Evolutionary conservation across 257 asterid genomes (phyloP).

Genomic region (Przewalskia tangutica): DNA sequence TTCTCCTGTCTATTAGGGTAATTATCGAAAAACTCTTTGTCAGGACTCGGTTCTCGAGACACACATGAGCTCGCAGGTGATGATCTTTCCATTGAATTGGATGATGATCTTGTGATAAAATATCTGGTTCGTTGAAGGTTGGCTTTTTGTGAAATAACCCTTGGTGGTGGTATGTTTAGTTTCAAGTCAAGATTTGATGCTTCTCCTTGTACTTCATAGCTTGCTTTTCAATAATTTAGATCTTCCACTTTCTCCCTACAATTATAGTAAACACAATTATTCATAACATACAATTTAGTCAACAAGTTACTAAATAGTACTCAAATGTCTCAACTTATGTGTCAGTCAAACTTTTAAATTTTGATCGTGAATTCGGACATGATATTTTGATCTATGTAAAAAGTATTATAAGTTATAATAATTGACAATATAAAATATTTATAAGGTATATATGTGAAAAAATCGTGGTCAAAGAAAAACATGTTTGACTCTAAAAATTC

Average conservation of each 20-base stretch:
- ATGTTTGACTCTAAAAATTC: too few species aligned
- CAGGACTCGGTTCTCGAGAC: slow-evolving; percentile 29
- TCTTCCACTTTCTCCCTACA: not conserved
- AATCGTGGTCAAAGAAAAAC: too few species aligned
- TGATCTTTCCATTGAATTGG: slow-evolving; percentile 9
- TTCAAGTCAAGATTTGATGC: slow-evolving; percentile 33
- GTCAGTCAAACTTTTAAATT: too few species aligned
- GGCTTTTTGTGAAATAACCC: slow-evolving; percentile 5
- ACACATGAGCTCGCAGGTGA: slow-evolving; percentile 41
- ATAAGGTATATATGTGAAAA: too few species aligned
- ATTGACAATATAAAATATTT: too few species aligned
- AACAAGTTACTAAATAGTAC: too few species aligned
- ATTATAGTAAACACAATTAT: not conserved
- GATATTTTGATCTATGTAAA: too few species aligned
- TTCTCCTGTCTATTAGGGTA: slow-evolving; percentile 18
- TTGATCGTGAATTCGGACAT: too few species aligned
- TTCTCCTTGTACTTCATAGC: slow-evolving; percentile 23
- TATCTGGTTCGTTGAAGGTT: not conserved
- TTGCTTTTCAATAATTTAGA: not conserved
- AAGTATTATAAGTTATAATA: too few species aligned
- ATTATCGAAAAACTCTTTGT: not conserved
- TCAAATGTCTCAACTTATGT: too few species aligned
- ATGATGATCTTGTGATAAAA: slow-evolving; percentile 19
- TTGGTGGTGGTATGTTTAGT: slow-evolving; percentile 23
- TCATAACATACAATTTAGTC: not conserved